Evolutionary conservation across 495 filamentous ascomycete species (phyloP).

Genomic region (Hyaloscypha finlandica): DNA sequence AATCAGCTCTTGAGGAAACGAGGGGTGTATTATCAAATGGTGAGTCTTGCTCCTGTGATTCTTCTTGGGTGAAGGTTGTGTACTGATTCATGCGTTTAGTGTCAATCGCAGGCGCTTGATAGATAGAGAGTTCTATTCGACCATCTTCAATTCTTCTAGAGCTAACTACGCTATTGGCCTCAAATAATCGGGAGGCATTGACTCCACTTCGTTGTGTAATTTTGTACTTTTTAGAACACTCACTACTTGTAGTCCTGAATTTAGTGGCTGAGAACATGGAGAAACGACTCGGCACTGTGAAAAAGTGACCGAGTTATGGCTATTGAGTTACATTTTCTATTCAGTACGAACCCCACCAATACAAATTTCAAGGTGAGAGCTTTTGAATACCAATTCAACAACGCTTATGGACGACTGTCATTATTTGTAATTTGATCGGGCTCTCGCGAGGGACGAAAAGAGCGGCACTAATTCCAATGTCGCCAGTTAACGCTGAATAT

Average conservation of each 20-base stretch:
- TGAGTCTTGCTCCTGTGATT: slow-evolving; percentile 14
- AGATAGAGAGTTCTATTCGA: slow-evolving; percentile 9
- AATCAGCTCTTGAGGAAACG: slow-evolving; percentile 45
- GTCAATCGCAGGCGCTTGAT: slow-evolving; percentile 25
- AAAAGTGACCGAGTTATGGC: neutral
- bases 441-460: no score
- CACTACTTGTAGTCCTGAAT: neutral
- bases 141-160: neutral
- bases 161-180: neutral
- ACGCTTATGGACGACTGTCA: no score
- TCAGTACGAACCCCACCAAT: no score
- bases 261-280: neutral
- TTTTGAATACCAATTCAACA: neutral
- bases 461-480: no score
- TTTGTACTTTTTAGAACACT: neutral
- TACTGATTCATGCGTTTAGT: slow-evolving; percentile 8
- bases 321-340: no score
- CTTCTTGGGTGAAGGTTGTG: neutral
- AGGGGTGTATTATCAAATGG: slow-evolving; percentile 56
- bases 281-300: neutral
- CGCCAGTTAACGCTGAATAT: no score
- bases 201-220: neutral
- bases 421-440: no score
- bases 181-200: neutral
- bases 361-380: no score